Conservation (phyloP, 2,329 filamentous ascomycete genomes). For the Colletotrichum spinosum region DNA sequence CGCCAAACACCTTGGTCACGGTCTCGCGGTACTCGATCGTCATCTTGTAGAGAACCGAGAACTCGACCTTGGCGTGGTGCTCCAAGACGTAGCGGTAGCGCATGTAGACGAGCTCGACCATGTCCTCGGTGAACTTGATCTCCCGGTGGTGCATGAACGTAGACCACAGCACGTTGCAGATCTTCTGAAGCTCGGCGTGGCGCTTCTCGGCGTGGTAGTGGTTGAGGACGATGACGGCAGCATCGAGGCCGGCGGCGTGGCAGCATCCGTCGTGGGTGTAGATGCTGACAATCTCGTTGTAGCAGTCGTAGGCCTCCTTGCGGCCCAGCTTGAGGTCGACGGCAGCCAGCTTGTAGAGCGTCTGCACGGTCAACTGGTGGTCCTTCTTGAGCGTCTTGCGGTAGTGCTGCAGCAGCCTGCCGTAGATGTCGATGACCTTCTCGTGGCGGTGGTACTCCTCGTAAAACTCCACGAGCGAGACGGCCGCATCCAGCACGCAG, state of each 20-base stretch:
- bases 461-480: constrained; percentile 47
- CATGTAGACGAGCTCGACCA: constrained; percentile 55
- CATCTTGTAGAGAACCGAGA: constrained; percentile 54
- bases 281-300: constrained; percentile 50
- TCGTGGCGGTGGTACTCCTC: constrained; percentile 46
- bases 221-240: constrained; percentile 55
- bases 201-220: constrained; percentile 57
- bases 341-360: constrained; percentile 43
- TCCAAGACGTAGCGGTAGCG: constrained; percentile 61
- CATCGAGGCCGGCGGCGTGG: constrained; percentile 57
- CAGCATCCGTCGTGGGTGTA: constrained; percentile 48
- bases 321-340: constrained; percentile 39
- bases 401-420: constrained; percentile 49
- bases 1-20: constrained; percentile 52
- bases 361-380: constrained; percentile 50
- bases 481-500: constrained; percentile 44
- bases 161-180: constrained; percentile 60
- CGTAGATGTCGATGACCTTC: constrained; percentile 50
- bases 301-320: constrained; percentile 49
- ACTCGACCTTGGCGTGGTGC: constrained; percentile 54
- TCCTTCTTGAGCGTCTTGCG: constrained; percentile 17
- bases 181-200: constrained; percentile 57
- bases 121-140: constrained; percentile 52
- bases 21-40: constrained; percentile 61
- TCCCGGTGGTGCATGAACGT: constrained; percentile 46